Base-by-base conservation (phyloP, 176 grass and related monocot genomes). In the Carex pumila region DNA sequence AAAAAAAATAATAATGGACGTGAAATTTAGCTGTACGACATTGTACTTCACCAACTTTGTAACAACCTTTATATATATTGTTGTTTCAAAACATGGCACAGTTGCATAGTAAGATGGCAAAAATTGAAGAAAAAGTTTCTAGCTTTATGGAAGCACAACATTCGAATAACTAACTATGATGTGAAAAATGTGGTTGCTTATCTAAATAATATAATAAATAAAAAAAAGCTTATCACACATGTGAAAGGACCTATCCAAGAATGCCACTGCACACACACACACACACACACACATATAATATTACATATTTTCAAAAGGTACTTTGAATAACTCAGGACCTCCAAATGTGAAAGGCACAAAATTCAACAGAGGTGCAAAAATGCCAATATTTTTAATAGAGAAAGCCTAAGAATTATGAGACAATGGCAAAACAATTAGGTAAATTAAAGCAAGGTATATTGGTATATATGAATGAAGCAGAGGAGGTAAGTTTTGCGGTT, bases 1-100 rank as follows among this genome's bases (percentile, higher is more conserved):
- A 34, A 55, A 25, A 29, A 74, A 8, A 1, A 30, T 56, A 57
- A 57, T 56, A 56, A 18, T 78, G 0, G 17, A 78, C 6, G 29
- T 31, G 12, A 57, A 77, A 78, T 17, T 17, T 31, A 55, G 19
- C 52, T 56, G 73, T 78, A 78, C 73, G 73, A 34, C 73, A 57
- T 78, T 78, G 73, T 78, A 78, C 73, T 78, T 55, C 57, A 77
- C 49, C 73, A 77, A 77, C 72, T 76, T 75, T 75, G 71, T 75
- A 76, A 76, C 71, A 76, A 76, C 71, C 47, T 31, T 25, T 25
- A 25, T 25, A 25, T 25, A 25, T 25, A 49, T 36, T 12, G 70
- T 72, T 73, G 60, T 62, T 62, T 9, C 7, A 73, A 71, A 71
- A 49, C 39, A 47, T 49, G 69, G 39, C 10, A 52, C 47, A 49